Evolutionary conservation across 805 yeast genomes (phyloP).

Genomic region (Candida fluviatilis): DNA sequence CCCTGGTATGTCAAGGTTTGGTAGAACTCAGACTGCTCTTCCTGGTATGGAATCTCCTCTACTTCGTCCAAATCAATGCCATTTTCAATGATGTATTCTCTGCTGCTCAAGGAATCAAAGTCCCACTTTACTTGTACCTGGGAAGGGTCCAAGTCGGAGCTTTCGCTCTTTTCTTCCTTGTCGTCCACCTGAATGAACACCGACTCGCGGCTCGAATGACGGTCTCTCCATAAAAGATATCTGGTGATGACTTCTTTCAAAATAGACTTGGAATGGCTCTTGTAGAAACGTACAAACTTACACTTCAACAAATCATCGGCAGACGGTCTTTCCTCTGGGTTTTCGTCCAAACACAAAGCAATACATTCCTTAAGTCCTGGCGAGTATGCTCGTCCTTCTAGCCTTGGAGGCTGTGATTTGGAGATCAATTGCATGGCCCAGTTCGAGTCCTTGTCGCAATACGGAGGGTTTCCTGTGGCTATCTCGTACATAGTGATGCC

Average conservation of each 20-base stretch:
- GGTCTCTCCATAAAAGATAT: slow-evolving; percentile 72
- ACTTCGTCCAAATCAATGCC: slow-evolving; percentile 45
- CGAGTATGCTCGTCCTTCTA: slow-evolving; percentile 86
- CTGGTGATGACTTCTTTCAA: slow-evolving; percentile 73
- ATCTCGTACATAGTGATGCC: slow-evolving; percentile 94
- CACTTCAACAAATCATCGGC: slow-evolving; percentile 83
- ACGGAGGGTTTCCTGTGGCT: slow-evolving; percentile 97
- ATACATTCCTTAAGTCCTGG: slow-evolving; percentile 76
- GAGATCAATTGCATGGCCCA: slow-evolving; percentile 94
- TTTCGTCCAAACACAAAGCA: slow-evolving; percentile 90
- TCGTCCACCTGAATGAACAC: slow-evolving; percentile 28
- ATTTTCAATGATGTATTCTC: slow-evolving; percentile 70
- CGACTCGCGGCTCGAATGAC: slow-evolving; percentile 49
- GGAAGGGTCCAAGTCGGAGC: slow-evolving; percentile 11
- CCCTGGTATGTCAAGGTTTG: slow-evolving; percentile 25
- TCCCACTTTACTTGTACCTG: slow-evolving; percentile 72
- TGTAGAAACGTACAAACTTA: slow-evolving; percentile 64
- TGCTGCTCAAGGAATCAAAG: slow-evolving; percentile 74
- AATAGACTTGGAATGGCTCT: slow-evolving; percentile 52
- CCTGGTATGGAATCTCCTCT: slow-evolving; percentile 16
- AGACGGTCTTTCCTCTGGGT: slow-evolving; percentile 78
- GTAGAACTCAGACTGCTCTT: slow-evolving; percentile 15
- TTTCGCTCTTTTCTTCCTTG: slow-evolving; percentile 14
- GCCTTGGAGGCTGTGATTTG: slow-evolving; percentile 87
- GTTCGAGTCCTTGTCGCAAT: slow-evolving; percentile 89